Evolutionary conservation across 192 early-diverging fungal species (phyloP).

Genomic region (Backusella mclennaniae): DNA sequence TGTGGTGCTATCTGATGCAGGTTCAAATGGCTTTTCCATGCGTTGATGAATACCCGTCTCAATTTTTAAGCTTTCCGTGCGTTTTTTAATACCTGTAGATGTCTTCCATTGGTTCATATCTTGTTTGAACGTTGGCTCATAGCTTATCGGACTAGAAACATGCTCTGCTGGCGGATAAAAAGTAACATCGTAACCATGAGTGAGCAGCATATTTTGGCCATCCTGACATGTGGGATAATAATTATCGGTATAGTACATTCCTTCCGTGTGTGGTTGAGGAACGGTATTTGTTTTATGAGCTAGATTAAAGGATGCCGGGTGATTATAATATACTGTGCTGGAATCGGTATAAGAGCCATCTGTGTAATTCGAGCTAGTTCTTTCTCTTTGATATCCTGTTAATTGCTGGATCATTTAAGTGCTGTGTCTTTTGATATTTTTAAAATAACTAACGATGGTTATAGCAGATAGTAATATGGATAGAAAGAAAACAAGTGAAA

Average conservation of each 20-base stretch:
- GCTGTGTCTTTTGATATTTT: background rate
- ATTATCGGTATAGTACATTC: background rate
- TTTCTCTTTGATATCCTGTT: background rate
- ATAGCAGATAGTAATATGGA: background rate
- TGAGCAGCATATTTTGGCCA: background rate
- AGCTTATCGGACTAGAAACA: background rate
- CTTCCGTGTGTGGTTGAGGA: background rate
- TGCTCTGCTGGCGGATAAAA: background rate
- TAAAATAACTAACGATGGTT: background rate
- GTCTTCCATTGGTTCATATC: slow-evolving; percentile 12
- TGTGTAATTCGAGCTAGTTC: background rate
- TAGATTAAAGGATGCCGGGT: background rate
- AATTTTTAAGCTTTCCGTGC: slow-evolving; percentile 1
- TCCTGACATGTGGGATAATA: background rate
- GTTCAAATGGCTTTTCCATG: slow-evolving; percentile 12
- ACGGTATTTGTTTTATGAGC: background rate
- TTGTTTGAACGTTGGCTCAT: background rate
- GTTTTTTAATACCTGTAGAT: background rate
- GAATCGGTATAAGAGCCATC: background rate
- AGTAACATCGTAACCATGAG: slow-evolving; percentile 1
- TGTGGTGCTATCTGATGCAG: background rate
- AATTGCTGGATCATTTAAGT: background rate
- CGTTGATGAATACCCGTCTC: background rate
- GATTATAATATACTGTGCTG: background rate
- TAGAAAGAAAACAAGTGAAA: background rate